Conservation (phyloP, 129 eudicot species). For the Pulicaria dysenterica region DNA sequence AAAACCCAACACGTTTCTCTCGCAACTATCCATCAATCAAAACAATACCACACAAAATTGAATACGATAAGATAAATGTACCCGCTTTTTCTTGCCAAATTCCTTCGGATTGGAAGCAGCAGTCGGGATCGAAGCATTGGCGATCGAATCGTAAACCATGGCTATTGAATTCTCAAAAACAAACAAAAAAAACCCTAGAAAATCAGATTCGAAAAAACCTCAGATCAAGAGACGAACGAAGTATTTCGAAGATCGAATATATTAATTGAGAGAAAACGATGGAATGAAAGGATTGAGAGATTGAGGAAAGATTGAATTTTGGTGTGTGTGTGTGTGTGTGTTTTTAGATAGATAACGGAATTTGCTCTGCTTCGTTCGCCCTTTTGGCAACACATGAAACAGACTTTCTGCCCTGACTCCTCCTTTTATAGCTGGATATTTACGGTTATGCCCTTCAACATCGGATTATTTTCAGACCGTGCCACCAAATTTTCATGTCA, state of each 20-base stretch:
- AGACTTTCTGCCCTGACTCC: slow-evolving; percentile 4
- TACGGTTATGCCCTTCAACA: neutral
- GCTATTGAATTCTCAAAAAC: slow-evolving; percentile 10
- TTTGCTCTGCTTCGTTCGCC: slow-evolving; percentile 51
- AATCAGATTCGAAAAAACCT: slow-evolving; percentile 12
- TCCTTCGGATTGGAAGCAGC: slow-evolving; percentile 59
- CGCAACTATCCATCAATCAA: slow-evolving; percentile 16
- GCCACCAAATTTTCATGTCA: slow-evolving; percentile 16
- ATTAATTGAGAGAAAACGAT: slow-evolving; percentile 6
- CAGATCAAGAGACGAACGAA: slow-evolving; percentile 7
- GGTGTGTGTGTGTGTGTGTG: neutral
- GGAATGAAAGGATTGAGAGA: slow-evolving; percentile 17
- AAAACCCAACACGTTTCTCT: slow-evolving; percentile 22
- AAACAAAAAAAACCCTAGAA: slow-evolving; percentile 30
- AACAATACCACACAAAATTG: neutral
- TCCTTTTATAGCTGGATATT: neutral
- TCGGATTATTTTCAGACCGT: slow-evolving; percentile 21
- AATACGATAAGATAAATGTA: slow-evolving; percentile 18
- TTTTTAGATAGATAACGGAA: slow-evolving; percentile 45
- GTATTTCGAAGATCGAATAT: slow-evolving; percentile 8
- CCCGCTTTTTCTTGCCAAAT: slow-evolving; percentile 79
- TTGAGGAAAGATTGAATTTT: slow-evolving; percentile 11
- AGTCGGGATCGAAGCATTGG: slow-evolving; percentile 47
- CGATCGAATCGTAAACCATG: slow-evolving; percentile 68
- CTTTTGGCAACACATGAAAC: slow-evolving; percentile 33